Evolutionary conservation across 2,329 filamentous ascomycete genomes (phyloP), one percentile per base, ranked within the genome.

Genomic region (Dichotomopilus funicola): DNA sequence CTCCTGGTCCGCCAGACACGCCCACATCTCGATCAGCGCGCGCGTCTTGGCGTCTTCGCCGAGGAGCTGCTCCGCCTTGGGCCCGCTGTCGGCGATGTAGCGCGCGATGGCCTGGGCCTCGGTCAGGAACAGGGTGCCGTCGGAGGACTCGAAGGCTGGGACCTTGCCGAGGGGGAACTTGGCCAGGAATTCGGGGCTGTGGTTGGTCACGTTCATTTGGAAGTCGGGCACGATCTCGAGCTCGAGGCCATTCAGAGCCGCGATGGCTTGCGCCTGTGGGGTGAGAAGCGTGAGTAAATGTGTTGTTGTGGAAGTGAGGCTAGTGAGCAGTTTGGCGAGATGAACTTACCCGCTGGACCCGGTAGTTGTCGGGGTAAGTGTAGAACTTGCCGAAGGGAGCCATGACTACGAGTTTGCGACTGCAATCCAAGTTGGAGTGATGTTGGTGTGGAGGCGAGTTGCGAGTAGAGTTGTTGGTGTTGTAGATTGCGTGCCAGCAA

Each of bases 91-190:
- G 45, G 76, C 75, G 42, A 78, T 56, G 65, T 75, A 78, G 43
- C 66, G 66, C n/a, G 69, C 67, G 62, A 80, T 80, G 51, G 77
- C 77, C 38, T 70, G 69, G 38, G 71, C 70, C 59, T 80, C 77
- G 56, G 71, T 63, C 34, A 80, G 50, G 60, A 59, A 65, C 63
- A 77, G 72, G 33, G 27, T 52, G 46, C 77, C 77, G 60, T 78
- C 75, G 19, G 74, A 67, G 37, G 69, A 69, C 62, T 76, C 74
- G 52, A 80, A 73, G 43, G 71, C 71, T 8, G 78, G 78, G 7
- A 79, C 73, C 63, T 79, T 80, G 62, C 76, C 77, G 41, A 77
- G 63, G 9, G 77, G 75, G 67, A 79, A 80, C 61, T 79, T 79
- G 66, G 72, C 57, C 11, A 75, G 65, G 68, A 73, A 80, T 4